A percentile compares a stretch with the other conserved stretches of the same genome.
Conservation (phyloP, 495 filamentous ascomycete species). For the Talaromyces trachyspermus region DNA sequence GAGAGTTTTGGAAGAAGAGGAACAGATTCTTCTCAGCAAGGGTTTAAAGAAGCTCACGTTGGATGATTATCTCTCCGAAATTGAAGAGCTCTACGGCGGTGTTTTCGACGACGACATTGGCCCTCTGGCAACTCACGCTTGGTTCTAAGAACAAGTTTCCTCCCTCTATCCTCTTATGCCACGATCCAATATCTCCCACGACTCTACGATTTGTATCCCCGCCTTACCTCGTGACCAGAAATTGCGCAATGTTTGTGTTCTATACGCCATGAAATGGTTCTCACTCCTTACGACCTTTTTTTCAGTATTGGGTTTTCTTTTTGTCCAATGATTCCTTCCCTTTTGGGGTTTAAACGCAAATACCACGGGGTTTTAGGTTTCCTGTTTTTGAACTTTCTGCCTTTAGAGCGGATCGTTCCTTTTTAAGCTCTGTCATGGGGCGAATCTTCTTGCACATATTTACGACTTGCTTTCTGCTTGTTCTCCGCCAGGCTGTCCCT, state of each 20-base stretch:
- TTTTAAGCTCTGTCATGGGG: background rate
- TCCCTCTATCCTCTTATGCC: background rate
- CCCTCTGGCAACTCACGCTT: conserved; percentile 26
- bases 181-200: background rate
- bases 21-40: conserved; percentile 52
- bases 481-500: no score
- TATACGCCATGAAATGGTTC: background rate
- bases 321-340: no score
- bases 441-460: conserved; percentile 5
- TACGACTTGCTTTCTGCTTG: background rate
- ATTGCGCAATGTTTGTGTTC: background rate
- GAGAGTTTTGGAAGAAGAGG: conserved; percentile 64
- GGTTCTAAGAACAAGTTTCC: conserved; percentile 29
- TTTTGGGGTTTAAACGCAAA: background rate
- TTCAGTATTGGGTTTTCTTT: background rate
- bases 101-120: conserved; percentile 41
- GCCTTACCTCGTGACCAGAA: background rate
- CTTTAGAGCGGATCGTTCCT: background rate
- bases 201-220: conserved; percentile 5
- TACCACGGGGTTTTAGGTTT: conserved; percentile 1
- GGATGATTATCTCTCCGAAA: conserved; percentile 78
- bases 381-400: background rate
- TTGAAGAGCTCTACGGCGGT: conserved; percentile 58
- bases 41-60: conserved; percentile 70
- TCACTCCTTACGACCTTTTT: conserved; percentile 2